These are phyloP conservation scores for Ceratocystis albifundus DNA, from an alignment of 2,329 filamentous ascomycete species.

Conservation along the genomic window DNA sequence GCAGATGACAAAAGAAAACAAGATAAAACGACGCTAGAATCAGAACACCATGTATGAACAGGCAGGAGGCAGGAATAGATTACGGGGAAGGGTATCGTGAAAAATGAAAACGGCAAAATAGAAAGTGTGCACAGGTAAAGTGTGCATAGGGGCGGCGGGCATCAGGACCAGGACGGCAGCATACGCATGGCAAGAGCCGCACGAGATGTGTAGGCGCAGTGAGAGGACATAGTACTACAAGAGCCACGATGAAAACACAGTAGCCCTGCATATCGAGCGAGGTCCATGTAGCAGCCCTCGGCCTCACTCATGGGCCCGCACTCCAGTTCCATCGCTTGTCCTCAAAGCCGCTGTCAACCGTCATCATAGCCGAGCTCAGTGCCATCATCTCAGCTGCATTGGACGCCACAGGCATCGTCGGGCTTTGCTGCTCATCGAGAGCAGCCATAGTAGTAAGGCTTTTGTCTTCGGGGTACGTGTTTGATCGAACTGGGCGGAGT, in stretches of 20 bases:
- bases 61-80: background rate
- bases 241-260: background rate
- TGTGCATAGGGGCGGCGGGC: background rate
- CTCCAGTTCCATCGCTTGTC: slow-evolving; percentile 48
- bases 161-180: background rate
- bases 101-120: background rate
- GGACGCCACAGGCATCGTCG: slow-evolving; percentile 5
- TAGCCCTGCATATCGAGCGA: background rate
- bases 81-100: background rate
- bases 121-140: background rate
- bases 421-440: slow-evolving; percentile 8
- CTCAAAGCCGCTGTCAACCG: slow-evolving; percentile 47
- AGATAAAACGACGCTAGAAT: background rate
- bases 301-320: slow-evolving; percentile 12
- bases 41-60: background rate
- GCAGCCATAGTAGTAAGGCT: background rate
- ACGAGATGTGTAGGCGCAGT: too few species aligned
- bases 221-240: background rate
- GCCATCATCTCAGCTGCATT: slow-evolving; percentile 25
- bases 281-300: background rate
- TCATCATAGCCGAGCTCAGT: slow-evolving; percentile 43
- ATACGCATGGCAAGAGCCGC: background rate
- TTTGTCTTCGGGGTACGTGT: background rate
- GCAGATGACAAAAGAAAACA: background rate
- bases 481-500: background rate